phyloP scores from a whole-genome alignment of 768 basidiomycete species.

The Tulasnella sp. region DNA sequence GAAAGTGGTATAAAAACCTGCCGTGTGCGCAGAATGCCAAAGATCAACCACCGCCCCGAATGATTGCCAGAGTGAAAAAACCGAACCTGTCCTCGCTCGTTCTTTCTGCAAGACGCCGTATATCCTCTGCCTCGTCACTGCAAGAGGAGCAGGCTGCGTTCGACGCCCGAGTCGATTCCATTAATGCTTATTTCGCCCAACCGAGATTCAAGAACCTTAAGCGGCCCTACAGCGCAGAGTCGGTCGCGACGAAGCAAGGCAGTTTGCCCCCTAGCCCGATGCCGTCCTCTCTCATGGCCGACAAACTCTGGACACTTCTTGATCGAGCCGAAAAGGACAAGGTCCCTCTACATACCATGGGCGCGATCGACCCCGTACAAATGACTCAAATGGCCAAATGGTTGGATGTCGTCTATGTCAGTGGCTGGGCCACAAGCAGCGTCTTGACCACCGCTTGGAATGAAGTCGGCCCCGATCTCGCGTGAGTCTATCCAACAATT shows the following conservation, averaged over 20 bases:
- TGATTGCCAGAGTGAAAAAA: no score
- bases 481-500: conserved; percentile 31
- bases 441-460: conserved; percentile 81
- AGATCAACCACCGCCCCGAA: no score
- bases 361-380: conserved; percentile 85
- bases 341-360: conserved; percentile 78
- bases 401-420: conserved; percentile 82
- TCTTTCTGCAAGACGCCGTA: no score
- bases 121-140: no score
- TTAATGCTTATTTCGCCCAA: conserved; percentile 59
- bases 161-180: conserved; percentile 45
- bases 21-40: no score
- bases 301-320: conserved; percentile 70
- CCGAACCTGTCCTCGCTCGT: no score
- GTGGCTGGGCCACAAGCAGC: conserved; percentile 82
- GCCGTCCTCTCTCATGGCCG: conserved; percentile 63
- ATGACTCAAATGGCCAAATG: conserved; percentile 88
- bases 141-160: conserved; percentile 49
- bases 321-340: conserved; percentile 47
- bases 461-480: conserved; percentile 85
- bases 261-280: conserved; percentile 66
- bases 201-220: conserved; percentile 62
- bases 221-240: conserved; percentile 66
- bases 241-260: conserved; percentile 83
- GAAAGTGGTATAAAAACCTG: no score